Evolutionary conservation across 2,329 filamentous ascomycete species (phyloP), one percentile per base, ranked within the genome.

Genomic region (Xylaria sp.): DNA sequence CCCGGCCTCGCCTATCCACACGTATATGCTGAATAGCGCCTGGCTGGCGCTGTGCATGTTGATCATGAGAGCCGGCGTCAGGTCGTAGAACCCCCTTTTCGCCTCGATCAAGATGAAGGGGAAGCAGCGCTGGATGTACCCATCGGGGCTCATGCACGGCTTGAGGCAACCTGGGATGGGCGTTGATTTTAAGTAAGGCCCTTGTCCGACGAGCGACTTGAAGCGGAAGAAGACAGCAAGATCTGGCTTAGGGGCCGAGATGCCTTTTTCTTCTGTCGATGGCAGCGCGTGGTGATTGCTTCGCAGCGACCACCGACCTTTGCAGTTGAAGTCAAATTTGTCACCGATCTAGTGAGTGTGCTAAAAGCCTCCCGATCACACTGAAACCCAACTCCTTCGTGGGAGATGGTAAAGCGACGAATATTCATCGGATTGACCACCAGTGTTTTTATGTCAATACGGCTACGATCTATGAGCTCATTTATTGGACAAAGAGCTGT

Each of bases 1-100:
- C n/a, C 61, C 21, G 1, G 61, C 61, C 21, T 12, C 29, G n/a
- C 21, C 42, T 40, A 63, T 63, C 51, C 51, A 63, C 27, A 21
- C 18, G 16, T 50, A 63, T 18, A 63, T 63, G 42, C 58, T 63
- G 51, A 57, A 42, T 3, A 63, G 61, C 21, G 42, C 61, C 16
- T 63, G 61, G 18, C 61, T 63, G 27, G 61, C 61, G 42, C 40
- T 58, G 42, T 63, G 53, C 51, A 63, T 63, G 9, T 63, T 63
- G 13, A 40, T 53, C n/a, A 44, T 37, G 51, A 63, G 27, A 8
- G 61, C 51, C 3, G 51, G 12, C n/a, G 18, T 29, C 13, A 58
- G 27, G 29, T 51, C 42, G 27, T 37, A 9, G 44, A 44, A 53
- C 18, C 32, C 54, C 6, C 44, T 53, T 23, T 65, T 44, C 10